Evolutionary conservation across 306 rosid genomes (phyloP).

Genomic region (Heteromeles arbutifolia): DNA sequence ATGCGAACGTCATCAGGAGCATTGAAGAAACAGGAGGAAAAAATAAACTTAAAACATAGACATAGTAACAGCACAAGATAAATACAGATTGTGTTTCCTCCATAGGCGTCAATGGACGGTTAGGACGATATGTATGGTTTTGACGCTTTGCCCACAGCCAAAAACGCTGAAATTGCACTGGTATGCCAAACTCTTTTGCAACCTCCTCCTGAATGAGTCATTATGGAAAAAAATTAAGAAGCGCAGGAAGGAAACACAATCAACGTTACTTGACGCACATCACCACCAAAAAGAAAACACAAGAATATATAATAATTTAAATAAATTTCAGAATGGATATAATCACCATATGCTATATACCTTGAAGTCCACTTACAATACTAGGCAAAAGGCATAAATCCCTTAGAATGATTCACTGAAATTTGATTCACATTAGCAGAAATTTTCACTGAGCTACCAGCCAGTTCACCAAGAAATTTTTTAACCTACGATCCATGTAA

Average conservation of each 20-base stretch:
- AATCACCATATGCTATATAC: background rate
- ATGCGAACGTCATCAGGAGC: background rate
- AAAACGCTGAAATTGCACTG: slow-evolving; percentile 75
- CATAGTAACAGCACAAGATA: slow-evolving; percentile 18
- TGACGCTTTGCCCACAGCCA: slow-evolving; percentile 92
- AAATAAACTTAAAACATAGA: background rate
- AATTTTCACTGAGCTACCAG: background rate
- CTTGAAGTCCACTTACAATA: background rate
- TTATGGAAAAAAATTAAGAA: background rate
- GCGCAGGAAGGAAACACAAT: background rate
- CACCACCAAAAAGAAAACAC: background rate
- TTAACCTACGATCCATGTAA: background rate
- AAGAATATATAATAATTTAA: background rate
- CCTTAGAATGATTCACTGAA: background rate
- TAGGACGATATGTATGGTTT: slow-evolving; percentile 83
- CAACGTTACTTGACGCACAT: background rate
- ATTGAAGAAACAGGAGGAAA: background rate
- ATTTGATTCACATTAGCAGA: background rate
- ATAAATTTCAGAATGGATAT: background rate
- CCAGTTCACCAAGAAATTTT: background rate
- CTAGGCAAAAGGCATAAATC: background rate
- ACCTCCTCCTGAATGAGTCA: slow-evolving; percentile 65
- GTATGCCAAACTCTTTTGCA: slow-evolving; percentile 78
- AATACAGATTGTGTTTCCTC: slow-evolving; percentile 75
- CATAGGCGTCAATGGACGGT: slow-evolving; percentile 55